Percentiles rank a stretch among this genome's conserved stretches.
These are phyloP conservation scores for Nematocida homosporus DNA, from an alignment of 371 early-diverging fungal species.

Conservation along the genomic window DNA sequence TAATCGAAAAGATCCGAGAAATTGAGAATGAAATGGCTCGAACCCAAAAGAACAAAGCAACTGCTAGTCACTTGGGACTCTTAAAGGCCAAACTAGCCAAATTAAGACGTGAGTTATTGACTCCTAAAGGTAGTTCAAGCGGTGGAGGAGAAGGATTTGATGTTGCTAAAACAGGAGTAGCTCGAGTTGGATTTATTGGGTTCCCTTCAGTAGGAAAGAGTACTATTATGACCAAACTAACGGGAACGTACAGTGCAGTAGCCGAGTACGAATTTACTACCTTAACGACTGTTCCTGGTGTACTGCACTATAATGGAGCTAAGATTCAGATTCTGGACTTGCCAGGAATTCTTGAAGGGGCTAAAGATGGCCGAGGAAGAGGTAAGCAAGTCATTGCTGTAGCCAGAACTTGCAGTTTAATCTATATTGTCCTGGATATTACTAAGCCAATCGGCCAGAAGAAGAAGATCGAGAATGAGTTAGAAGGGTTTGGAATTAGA, in stretches of 20 bases:
- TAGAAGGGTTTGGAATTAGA: conserved; percentile 93
- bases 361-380: conserved; percentile 96
- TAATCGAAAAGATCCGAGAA: conserved; percentile 71
- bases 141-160: conserved; percentile 76
- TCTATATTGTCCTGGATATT: conserved; percentile 90
- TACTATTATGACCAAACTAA: conserved; percentile 85
- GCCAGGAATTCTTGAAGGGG: conserved; percentile 98
- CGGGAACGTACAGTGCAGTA: conserved; percentile 84
- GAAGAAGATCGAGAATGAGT: conserved; percentile 82
- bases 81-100: conserved; percentile 88
- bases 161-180: conserved; percentile 92
- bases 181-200: conserved; percentile 88
- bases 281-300: conserved; percentile 81
- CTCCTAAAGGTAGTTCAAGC: conserved; percentile 67
- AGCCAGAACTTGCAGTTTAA: conserved; percentile 88
- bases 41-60: conserved; percentile 89
- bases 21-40: conserved; percentile 75
- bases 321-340: conserved; percentile 81
- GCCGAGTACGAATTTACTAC: conserved; percentile 96
- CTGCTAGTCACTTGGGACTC: conserved; percentile 89
- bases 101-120: conserved; percentile 84
- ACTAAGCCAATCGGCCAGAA: conserved; percentile 83
- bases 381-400: conserved; percentile 89
- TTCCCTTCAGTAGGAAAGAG: conserved; percentile 95
- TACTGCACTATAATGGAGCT: conserved; percentile 91